Base-by-base conservation (phyloP, 805 yeast species). In the Candida michaelii region DNA sequence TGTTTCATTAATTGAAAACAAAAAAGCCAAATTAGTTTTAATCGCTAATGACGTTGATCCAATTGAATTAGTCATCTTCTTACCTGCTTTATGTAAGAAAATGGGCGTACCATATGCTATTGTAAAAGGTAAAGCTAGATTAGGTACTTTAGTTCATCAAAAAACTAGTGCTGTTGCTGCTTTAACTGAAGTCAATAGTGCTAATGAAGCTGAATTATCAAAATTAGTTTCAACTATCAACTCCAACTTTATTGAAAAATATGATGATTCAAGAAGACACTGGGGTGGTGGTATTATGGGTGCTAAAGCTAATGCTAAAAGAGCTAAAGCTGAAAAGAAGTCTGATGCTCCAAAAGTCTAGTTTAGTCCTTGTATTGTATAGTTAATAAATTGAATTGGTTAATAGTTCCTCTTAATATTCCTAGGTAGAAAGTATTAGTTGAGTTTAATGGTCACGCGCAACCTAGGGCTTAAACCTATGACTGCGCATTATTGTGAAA, bases 271-370 rank as follows among this genome's bases (percentile, higher is more conserved):
- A 69, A 91, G 95, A 83, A 89, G 88, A 79, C 96, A 89, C 84
- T 91, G 99, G 99, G 98, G 98, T 82, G 99, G 99, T 81, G 99
- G 99, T 82, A 69, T 89, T 74, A 78, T 93, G 82, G 97, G 98
- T 74, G 77, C 85, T 62, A 93, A 91, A 82, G 89, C 97, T 66
- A 80, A 79, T 65, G 93, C 83, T 66, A 88, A 85, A 79, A 68
- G 72, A 53, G 90, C 81, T 62, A 88, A 86, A 83, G 82, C 39
- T 29, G 13, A 17, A 13, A 81, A 76, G 74, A 73, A 75, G 59
- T 57, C 76, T 59, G 73, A 62, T 42, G 61, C 55, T 39, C 47
- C 56, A 38, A 45, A 50, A 45, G n/a, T 17, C 16, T 30, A n/a
- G 16, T 13, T 29, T 5, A 5, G 13, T 17, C 42, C 25, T 30